Evolutionary conservation across 2,329 filamentous ascomycete genomes (phyloP).

Genomic region (Phyllosticta citrichinensis): DNA sequence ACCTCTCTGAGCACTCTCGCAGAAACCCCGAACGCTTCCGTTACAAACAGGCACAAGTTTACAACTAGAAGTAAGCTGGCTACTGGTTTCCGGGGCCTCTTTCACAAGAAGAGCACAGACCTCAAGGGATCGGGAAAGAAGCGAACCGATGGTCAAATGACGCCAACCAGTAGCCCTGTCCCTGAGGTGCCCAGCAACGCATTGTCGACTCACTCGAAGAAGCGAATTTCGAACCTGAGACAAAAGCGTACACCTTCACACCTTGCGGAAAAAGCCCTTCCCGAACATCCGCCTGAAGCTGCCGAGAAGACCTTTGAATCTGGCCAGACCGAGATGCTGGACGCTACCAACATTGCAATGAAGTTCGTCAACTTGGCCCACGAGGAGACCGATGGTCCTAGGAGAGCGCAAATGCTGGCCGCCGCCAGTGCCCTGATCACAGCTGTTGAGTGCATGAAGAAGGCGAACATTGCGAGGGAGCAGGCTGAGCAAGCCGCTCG

Average conservation of each 20-base stretch:
- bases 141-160: not conserved
- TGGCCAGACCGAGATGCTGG: not conserved
- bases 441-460: slow-evolving; percentile 14
- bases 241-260: not conserved
- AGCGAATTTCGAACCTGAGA: not conserved
- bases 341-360: not conserved
- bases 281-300: not conserved
- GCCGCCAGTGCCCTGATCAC: slow-evolving; percentile 10
- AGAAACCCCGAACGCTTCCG: not conserved
- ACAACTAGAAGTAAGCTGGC: slow-evolving; percentile 1
- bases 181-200: not conserved
- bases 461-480: slow-evolving; percentile 15
- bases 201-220: not conserved
- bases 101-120: slow-evolving; percentile 3
- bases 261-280: slow-evolving; percentile 14
- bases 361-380: not conserved
- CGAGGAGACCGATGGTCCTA: not conserved
- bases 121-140: not conserved
- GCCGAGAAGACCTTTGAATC: not conserved
- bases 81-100: slow-evolving; percentile 7
- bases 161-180: not conserved
- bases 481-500: slow-evolving; percentile 16
- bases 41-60: slow-evolving; percentile 1
- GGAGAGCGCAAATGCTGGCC: slow-evolving; percentile 1
- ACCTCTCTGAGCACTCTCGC: not conserved